phyloP scores from a whole-genome alignment of 2,329 filamentous ascomycete species.

The Periconia digitata region DNA sequence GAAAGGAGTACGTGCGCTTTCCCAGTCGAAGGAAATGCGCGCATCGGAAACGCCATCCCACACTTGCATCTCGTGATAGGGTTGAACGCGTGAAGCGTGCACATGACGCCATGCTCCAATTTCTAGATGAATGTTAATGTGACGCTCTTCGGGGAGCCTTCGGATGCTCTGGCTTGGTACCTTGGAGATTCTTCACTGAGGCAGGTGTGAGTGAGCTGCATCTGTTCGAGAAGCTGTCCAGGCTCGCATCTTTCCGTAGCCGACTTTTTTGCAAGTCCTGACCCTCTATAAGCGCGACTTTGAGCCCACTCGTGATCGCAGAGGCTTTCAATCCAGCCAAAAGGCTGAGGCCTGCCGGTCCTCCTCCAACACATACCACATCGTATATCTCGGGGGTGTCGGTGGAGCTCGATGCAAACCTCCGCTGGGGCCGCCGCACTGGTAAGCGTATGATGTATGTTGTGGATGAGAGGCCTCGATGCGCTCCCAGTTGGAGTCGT shows the following conservation, averaged over 20 bases:
- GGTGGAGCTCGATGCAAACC: slow-evolving; percentile 37
- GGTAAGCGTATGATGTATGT: slow-evolving; percentile 14
- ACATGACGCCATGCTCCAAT: slow-evolving; percentile 87
- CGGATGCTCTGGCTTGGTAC: slow-evolving; percentile 19
- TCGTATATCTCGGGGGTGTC: slow-evolving; percentile 75
- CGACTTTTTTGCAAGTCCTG: slow-evolving; percentile 76
- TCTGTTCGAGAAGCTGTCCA: slow-evolving; percentile 81
- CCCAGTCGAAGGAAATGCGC: slow-evolving; percentile 86
- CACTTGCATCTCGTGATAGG: slow-evolving; percentile 95
- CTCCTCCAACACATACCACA: slow-evolving; percentile 88
- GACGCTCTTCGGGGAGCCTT: neutral
- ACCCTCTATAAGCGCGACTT: slow-evolving; percentile 85
- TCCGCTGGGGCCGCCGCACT: slow-evolving; percentile 19
- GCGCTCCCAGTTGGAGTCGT: slow-evolving; percentile 27
- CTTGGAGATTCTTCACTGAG: slow-evolving; percentile 78
- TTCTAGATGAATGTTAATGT: slow-evolving; percentile 30
- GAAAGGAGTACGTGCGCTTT: slow-evolving; percentile 43
- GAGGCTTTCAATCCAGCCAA: slow-evolving; percentile 58
- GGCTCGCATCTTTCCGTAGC: slow-evolving; percentile 63
- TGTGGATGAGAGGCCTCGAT: slow-evolving; percentile 16
- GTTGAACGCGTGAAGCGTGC: slow-evolving; percentile 71
- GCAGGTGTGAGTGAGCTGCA: slow-evolving; percentile 92
- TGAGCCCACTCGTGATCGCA: slow-evolving; percentile 72
- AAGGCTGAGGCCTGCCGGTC: slow-evolving; percentile 80
- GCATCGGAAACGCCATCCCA: slow-evolving; percentile 94